Base-by-base conservation (phyloP, 2,329 filamentous ascomycete species). In the Myriosclerotinia scirpicola region DNA sequence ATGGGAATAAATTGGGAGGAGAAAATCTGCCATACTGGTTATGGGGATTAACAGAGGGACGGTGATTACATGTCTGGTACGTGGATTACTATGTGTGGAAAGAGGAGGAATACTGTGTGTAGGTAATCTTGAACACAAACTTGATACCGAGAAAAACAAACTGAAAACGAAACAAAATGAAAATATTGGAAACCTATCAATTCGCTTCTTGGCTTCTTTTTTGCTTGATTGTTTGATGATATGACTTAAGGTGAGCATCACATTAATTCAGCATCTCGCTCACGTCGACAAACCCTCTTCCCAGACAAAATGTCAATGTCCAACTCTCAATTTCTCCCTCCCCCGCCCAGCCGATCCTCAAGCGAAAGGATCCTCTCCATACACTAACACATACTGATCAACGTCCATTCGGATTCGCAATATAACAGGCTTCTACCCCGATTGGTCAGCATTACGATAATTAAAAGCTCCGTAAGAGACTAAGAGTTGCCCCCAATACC, bases 111-210 rank as follows among this genome's bases (percentile, higher is more conserved):
- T 40, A 22, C 30, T 61, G 44, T 17, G 44, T 60, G 58, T 61
- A 61, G 58, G 58, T 52, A 50, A 50, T 61, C 58, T 61, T 61
- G 58, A 48, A 36, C 42, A 50, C 26, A 34, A 38, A 26, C 58
- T 48, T 61, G 44, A 61, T 61, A 40, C 58, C 58, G 58, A 50
- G 58, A 61, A 61, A 38, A 50, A 50, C 12, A 50, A 20, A 48
- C 2, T 50, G 44, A 61, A 38, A 52, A 50, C 38, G 4, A 50
- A 50, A 60, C 38, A 50, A 60, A 46, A 48, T 48, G 42, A 50
- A 60, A 61, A 50, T 20, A 36, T 50, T 22, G 34, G 34, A 61
- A 61, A 50, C 9, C 3, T 26, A 20, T 26, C 36, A 48, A 60
- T 14, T 26, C 44, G 17, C 44, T 44, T 20, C 22, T 30, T 20